Percentiles rank a stretch among this genome's conserved stretches.
Conservation (phyloP, 192 early-diverging fungal genomes). For the Coemansia sp. region DNA sequence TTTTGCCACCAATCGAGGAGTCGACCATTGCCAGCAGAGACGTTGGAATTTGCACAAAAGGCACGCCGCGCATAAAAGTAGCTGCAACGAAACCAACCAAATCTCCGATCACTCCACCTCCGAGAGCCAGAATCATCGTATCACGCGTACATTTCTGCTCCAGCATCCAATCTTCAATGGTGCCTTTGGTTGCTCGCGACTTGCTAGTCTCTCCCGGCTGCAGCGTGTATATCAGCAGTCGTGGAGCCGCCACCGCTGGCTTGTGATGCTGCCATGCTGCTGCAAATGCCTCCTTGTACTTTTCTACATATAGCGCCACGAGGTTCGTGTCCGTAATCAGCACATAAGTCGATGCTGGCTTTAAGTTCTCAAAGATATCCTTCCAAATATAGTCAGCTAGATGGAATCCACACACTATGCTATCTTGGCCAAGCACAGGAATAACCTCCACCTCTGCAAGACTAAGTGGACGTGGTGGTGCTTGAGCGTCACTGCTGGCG, state of each 20-base stretch:
- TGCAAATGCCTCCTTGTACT: conserved; percentile 58
- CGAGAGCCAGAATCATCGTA: conserved; percentile 88
- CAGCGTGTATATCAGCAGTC: conserved; percentile 74
- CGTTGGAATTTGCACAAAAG: conserved; percentile 94
- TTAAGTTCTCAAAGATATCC: conserved; percentile 70
- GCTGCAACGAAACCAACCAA: conserved; percentile 95
- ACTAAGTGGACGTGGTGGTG: conserved; percentile 20
- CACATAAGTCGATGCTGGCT: conserved; percentile 78
- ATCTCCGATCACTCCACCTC: conserved; percentile 97
- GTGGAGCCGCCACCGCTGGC: conserved; percentile 27
- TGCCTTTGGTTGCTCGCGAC: conserved; percentile 80
- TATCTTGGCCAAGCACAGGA: conserved; percentile 84
- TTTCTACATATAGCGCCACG: conserved; percentile 69
- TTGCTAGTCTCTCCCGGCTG: conserved; percentile 88
- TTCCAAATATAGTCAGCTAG: conserved; percentile 70
- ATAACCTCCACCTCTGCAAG: conserved; percentile 66
- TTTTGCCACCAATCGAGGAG: conserved; percentile 96
- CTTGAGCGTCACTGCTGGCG: conserved; percentile 3
- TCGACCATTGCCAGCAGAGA: conserved; percentile 97
- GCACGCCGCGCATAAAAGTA: conserved; percentile 96
- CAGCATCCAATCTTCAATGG: conserved; percentile 92
- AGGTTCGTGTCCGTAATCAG: conserved; percentile 87
- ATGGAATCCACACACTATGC: conserved; percentile 83
- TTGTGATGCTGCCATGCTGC: conserved; percentile 28
- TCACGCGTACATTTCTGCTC: conserved; percentile 84